Base-by-base conservation (phyloP, 2,329 filamentous ascomycete species). In the Bipolaris victoriae region DNA sequence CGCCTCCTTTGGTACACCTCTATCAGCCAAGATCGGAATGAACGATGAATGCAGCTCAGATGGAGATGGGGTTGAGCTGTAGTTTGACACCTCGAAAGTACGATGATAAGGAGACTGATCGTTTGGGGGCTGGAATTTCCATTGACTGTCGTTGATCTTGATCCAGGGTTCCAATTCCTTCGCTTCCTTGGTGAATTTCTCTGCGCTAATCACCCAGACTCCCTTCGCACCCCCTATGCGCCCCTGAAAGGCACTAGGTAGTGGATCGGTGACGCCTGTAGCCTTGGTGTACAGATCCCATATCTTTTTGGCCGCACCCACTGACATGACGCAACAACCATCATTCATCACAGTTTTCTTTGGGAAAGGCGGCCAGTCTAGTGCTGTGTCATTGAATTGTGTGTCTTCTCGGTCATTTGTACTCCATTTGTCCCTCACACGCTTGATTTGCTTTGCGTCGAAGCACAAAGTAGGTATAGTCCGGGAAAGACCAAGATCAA, bases 151-250 rank as follows among this genome's bases (percentile, higher is more conserved):
- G 0, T 78, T 81, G 15, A 88, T 85, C 53, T 88, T 82, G 40
- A 92, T 90, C 88, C 88, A 90, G 9, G 79, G 72, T 2, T 72
- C 70, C 20, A 75, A 66, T 15, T 86, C 75, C 0, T 78, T 69
- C 0, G 64, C 52, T 1, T 81, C 76, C 0, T 76, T 76, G 0
- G 73, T 73, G 24, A 84, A 81, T 0, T 78, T 67, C 3, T 78
- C 71, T 0, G 80, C 78, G 62, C 89, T 86, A 5, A 88, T 74
- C 45, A 89, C 81, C 90, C 90, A 93, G 62, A 93, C 80, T 0
- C 90, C 91, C 71, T 94, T 94, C 0, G 88, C 88, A 16, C 88
- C 85, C 9, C 86, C 88, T 35, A 93, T 83, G 0, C 91, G 84
- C 1, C 80, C 90, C 72, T 94, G 90, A 0, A 84, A 87, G 0